Evolutionary conservation across 179 eudicot species (phyloP).

Genomic region (Heliamphora pulchella): DNA sequence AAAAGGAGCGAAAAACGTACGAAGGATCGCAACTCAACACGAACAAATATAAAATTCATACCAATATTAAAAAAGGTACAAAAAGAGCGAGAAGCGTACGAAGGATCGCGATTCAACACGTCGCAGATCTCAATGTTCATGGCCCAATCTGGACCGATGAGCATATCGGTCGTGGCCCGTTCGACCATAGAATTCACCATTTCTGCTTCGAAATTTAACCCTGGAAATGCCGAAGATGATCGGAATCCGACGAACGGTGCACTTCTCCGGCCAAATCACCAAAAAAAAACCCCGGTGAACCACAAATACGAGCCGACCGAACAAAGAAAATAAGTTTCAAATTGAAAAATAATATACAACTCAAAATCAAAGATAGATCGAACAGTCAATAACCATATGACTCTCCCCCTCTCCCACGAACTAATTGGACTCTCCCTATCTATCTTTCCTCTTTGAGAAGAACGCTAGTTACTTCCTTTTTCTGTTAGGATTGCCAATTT

Average conservation of each 20-base stretch:
- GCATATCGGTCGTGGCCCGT: conserved; percentile 77
- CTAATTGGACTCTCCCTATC: background rate
- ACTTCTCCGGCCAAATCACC: conserved; percentile 18
- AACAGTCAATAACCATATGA: conserved; percentile 14
- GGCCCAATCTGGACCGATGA: conserved; percentile 97
- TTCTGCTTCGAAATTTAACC: conserved; percentile 14
- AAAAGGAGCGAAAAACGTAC: conserved; percentile 29
- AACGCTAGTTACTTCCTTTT: background rate
- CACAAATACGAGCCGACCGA: background rate
- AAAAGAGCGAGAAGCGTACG: conserved; percentile 30
- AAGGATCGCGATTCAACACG: conserved; percentile 75
- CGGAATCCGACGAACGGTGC: background rate
- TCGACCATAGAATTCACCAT: conserved; percentile 84
- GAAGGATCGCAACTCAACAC: conserved; percentile 75
- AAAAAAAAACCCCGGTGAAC: background rate
- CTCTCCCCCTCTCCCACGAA: conserved; percentile 5
- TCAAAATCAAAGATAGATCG: conserved; percentile 11
- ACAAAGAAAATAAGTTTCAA: background rate
- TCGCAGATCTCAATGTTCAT: conserved; percentile 92
- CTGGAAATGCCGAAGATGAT: conserved; percentile 13
- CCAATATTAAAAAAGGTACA: background rate
- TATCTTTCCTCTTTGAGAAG: background rate
- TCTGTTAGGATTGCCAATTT: conserved; percentile 7
- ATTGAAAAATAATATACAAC: background rate
- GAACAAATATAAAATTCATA: background rate